Conservation (phyloP, 23 red algal species). For the Rhodosorus marinus region DNA sequence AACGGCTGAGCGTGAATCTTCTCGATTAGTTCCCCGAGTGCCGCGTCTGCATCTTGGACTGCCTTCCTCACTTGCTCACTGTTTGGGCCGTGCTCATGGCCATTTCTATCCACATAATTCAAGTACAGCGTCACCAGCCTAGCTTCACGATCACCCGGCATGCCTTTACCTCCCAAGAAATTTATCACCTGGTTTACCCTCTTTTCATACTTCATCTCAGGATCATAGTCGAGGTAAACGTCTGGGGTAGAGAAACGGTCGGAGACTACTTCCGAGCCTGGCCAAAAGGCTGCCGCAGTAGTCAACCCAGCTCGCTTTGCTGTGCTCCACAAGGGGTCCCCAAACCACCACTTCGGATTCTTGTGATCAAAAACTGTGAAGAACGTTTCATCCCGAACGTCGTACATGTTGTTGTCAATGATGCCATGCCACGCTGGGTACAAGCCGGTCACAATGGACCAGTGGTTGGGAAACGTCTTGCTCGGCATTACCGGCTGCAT, state of each 20-base stretch:
- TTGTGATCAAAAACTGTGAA: conserved; percentile 1
- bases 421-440: conserved; percentile 47
- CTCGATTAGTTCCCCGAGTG: conserved; percentile 8
- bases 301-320: conserved; percentile 11
- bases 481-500: conserved; percentile 62
- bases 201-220: conserved; percentile 8
- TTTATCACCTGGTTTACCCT: conserved; percentile 14
- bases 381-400: conserved; percentile 23
- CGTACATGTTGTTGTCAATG: conserved; percentile 41
- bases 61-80: conserved; percentile 15
- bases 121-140: conserved; percentile 48
- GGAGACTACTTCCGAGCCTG: conserved; percentile 27
- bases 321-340: conserved; percentile 50
- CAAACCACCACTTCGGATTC: conserved; percentile 29
- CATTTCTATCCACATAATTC: conserved; percentile 29
- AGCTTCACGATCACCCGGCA: conserved; percentile 4
- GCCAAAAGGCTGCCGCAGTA: conserved; percentile 35
- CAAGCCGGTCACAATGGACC: conserved; percentile 36
- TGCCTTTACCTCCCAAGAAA: conserved; percentile 5
- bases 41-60: conserved; percentile 23
- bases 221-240: conserved; percentile 12
- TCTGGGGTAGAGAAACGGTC: conserved; percentile 15
- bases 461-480: conserved; percentile 56
- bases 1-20: not conserved
- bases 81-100: conserved; percentile 41